Evolutionary conservation across 257 asterid species (phyloP).

Genomic region (Rehmannia glutinosa): DNA sequence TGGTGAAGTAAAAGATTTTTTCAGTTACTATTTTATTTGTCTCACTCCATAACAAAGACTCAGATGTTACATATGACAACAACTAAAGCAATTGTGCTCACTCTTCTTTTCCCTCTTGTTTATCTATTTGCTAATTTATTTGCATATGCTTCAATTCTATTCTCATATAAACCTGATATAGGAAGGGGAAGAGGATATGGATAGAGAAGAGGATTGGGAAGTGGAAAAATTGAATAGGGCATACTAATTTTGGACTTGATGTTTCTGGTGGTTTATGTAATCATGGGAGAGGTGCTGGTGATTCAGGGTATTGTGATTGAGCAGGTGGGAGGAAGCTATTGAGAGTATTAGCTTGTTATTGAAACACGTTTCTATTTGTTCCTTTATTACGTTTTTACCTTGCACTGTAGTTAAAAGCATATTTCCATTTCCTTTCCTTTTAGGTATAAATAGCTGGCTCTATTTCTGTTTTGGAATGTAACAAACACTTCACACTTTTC

Average conservation of each 20-base stretch:
- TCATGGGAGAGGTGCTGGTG: background rate
- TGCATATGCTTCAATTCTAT: no score
- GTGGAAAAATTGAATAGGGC: background rate
- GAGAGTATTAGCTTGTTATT: no score
- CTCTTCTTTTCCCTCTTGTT: background rate
- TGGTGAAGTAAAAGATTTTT: background rate
- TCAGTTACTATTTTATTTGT: background rate
- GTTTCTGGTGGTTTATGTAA: background rate
- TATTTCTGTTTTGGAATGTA: no score
- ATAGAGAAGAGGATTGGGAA: background rate
- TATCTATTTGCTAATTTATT: background rate
- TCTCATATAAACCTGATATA: constrained; percentile 3
- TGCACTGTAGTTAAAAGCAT: no score
- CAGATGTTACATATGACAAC: background rate
- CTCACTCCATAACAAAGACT: background rate
- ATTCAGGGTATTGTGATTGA: no score
- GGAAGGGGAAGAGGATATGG: background rate
- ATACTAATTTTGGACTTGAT: background rate
- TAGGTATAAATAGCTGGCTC: no score
- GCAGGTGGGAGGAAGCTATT: no score
- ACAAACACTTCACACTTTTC: no score
- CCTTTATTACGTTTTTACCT: no score
- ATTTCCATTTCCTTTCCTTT: no score
- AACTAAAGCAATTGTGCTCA: background rate
- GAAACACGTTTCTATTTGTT: no score